Evolutionary conservation across 1,284 basidiomycete genomes (phyloP).

Genomic region (Puccinia horiana): DNA sequence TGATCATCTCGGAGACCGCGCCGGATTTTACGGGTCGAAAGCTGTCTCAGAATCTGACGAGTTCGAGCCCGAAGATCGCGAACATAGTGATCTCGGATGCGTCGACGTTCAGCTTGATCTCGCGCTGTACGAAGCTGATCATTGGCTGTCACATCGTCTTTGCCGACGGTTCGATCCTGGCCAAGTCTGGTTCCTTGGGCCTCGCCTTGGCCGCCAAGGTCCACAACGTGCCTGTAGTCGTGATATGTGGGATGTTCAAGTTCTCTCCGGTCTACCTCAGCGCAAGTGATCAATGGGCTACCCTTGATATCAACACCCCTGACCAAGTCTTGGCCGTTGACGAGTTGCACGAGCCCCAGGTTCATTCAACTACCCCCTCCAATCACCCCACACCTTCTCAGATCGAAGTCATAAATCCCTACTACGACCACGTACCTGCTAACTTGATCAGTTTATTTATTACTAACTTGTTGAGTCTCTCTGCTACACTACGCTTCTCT

Average conservation of each 20-base stretch:
- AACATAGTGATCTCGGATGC: slow-evolving; percentile 36
- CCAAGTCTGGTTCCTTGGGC: slow-evolving; percentile 43
- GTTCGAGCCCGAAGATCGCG: slow-evolving; percentile 21
- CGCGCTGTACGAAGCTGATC: slow-evolving; percentile 46
- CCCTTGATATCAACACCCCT: slow-evolving; percentile 32
- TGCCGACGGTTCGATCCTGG: slow-evolving; percentile 48
- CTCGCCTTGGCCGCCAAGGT: slow-evolving; percentile 38
- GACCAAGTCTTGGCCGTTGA: slow-evolving; percentile 32
- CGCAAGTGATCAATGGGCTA: slow-evolving; percentile 38
- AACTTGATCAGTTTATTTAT: slow-evolving; percentile 47
- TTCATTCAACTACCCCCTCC: no score
- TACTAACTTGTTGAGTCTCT: slow-evolving; percentile 44
- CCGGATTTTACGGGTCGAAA: slow-evolving; percentile 34
- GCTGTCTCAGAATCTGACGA: slow-evolving; percentile 10
- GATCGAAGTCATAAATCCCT: slow-evolving; percentile 46
- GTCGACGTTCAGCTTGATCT: slow-evolving; percentile 40
- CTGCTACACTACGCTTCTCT: not conserved
- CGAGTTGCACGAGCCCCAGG: not conserved
- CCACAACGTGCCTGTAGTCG: slow-evolving; percentile 41
- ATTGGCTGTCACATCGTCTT: slow-evolving; percentile 49
- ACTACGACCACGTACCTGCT: slow-evolving; percentile 44
- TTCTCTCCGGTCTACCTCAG: slow-evolving; percentile 28
- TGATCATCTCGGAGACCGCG: slow-evolving; percentile 46
- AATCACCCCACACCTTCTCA: not conserved
- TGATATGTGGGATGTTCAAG: slow-evolving; percentile 46